Conservation (phyloP, 805 yeast species). For the Deakozyma indianensis region DNA sequence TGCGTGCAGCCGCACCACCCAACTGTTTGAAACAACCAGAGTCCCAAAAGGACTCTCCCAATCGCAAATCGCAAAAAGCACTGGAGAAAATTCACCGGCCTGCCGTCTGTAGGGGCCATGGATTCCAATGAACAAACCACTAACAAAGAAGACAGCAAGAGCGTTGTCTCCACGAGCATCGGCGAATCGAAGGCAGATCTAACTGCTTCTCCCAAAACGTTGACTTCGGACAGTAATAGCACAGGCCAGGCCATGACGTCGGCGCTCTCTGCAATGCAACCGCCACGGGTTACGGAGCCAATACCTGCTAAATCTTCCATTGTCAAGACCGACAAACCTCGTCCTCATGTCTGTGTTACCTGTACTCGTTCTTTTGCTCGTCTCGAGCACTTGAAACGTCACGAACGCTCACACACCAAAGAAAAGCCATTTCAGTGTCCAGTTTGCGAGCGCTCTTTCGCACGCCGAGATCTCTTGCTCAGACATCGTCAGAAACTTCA, state of each 20-base stretch:
- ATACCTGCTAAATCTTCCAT: conserved; percentile 76
- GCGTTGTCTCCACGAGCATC: neutral
- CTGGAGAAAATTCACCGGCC: too few species aligned
- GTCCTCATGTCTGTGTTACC: conserved; percentile 81
- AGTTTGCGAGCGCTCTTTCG: conserved; percentile 91
- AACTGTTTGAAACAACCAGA: too few species aligned
- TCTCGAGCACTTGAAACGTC: conserved; percentile 85
- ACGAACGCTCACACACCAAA: conserved; percentile 86
- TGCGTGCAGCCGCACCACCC: too few species aligned
- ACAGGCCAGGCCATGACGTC: neutral
- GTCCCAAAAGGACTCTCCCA: too few species aligned
- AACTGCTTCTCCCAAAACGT: too few species aligned
- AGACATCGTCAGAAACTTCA: conserved; percentile 94
- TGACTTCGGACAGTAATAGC: too few species aligned
- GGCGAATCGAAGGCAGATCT: too few species aligned
- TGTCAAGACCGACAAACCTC: conserved; percentile 81
- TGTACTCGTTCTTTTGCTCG: conserved; percentile 96
- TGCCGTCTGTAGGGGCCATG: too few species aligned
- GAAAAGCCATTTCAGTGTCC: conserved; percentile 96
- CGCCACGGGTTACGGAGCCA: conserved; percentile 31
- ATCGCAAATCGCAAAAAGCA: too few species aligned
- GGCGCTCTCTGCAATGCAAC: conserved; percentile 4
- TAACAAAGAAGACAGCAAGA: neutral
- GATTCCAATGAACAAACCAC: too few species aligned
- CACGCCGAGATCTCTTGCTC: conserved; percentile 55